Evolutionary conservation across 1,139 yeast genomes (phyloP).

Genomic region (Sugiyamaella xylanicola): DNA sequence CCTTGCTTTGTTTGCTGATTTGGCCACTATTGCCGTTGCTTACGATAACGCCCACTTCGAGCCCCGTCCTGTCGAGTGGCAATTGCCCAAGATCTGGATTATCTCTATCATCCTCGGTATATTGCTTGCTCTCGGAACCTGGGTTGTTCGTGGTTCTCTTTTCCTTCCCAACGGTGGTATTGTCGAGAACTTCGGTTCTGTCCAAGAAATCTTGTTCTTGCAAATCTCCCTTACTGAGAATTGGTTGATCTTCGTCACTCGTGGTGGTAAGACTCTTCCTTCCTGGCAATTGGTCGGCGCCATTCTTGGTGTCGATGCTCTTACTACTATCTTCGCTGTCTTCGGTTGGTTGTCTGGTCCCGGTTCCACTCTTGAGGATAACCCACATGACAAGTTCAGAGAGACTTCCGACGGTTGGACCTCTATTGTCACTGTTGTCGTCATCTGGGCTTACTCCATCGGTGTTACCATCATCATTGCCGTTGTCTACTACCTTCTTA

Average conservation of each 20-base stretch:
- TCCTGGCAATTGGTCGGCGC: conserved; percentile 97
- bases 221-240: conserved; percentile 91
- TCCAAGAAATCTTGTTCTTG: conserved; percentile 89
- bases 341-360: conserved; percentile 92
- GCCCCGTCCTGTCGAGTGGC: conserved; percentile 90
- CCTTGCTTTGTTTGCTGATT: conserved; percentile 94
- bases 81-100: conserved; percentile 95
- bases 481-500: conserved; percentile 89
- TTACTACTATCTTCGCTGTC: conserved; percentile 86
- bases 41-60: conserved; percentile 94
- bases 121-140: conserved; percentile 83
- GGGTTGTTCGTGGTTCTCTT: conserved; percentile 92
- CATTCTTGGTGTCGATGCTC: conserved; percentile 80
- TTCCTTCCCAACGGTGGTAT: conserved; percentile 86
- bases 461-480: conserved; percentile 96
- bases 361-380: conserved; percentile 34
- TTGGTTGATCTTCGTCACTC: conserved; percentile 93
- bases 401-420: conserved; percentile 78
- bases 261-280: conserved; percentile 99
- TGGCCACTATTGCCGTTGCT: conserved; percentile 93
- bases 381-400: conserved; percentile 37
- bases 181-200: conserved; percentile 89
- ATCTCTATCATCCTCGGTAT: conserved; percentile 84
- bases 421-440: conserved; percentile 89
- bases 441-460: conserved; percentile 93